Conservation (phyloP, 1,284 basidiomycete species). For the Leccinum fallax region DNA sequence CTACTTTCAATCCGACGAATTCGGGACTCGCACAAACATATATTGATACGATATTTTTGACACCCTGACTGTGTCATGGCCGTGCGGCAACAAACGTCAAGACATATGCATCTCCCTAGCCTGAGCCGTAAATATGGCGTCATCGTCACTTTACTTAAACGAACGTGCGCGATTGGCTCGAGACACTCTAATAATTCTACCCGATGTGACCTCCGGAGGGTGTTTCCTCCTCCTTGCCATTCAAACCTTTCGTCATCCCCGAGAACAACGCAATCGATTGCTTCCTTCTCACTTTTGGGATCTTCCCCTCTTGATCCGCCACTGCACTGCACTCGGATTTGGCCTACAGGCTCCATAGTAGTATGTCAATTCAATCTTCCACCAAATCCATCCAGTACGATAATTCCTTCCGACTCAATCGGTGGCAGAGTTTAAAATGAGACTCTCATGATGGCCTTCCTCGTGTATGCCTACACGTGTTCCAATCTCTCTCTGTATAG, state of each 20-base stretch:
- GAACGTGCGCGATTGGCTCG: background rate
- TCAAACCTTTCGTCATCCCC: background rate
- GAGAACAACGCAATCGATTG: background rate
- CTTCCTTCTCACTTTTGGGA: background rate
- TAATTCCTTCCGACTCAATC: background rate
- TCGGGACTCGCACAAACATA: background rate
- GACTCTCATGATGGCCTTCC: background rate
- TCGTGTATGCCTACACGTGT: background rate
- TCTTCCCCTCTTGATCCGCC: background rate
- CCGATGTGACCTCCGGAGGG: background rate
- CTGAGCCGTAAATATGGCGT: background rate
- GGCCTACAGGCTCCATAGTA: background rate
- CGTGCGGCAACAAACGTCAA: background rate
- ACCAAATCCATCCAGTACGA: constrained; percentile 6
- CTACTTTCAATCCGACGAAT: background rate
- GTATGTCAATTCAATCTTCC: background rate
- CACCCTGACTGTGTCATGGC: background rate
- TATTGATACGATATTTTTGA: background rate
- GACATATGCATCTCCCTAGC: background rate
- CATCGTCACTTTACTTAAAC: background rate
- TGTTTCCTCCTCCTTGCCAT: background rate
- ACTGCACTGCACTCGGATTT: background rate
- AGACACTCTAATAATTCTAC: background rate
- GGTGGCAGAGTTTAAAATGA: background rate
- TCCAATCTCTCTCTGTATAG: background rate